Conservation (phyloP, 1,284 basidiomycete genomes). For the Tausonia pullulans region DNA sequence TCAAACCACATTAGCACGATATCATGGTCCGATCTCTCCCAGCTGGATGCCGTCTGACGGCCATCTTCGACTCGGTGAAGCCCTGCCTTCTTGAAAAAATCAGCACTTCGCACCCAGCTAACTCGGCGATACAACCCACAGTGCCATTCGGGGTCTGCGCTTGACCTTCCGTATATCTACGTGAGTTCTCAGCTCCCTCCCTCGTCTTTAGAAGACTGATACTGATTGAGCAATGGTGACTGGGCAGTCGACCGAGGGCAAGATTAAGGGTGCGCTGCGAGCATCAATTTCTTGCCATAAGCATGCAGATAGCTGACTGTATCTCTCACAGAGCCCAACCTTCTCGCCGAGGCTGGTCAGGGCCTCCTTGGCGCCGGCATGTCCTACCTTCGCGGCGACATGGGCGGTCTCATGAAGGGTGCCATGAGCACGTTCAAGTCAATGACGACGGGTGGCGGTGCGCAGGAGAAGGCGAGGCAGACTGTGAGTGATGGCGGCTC, state of each 20-base stretch:
- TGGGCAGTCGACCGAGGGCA: slow-evolving; percentile 63
- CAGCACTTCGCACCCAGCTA: background rate
- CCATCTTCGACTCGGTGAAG: slow-evolving; percentile 56
- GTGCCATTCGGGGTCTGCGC: slow-evolving; percentile 38
- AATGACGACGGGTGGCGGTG: slow-evolving; percentile 42
- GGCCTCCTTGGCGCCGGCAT: slow-evolving; percentile 54
- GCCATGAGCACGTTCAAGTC: slow-evolving; percentile 36
- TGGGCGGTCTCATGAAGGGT: slow-evolving; percentile 52
- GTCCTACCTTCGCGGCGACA: slow-evolving; percentile 64
- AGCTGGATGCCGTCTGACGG: slow-evolving; percentile 71
- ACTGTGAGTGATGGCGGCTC: slow-evolving; percentile 34
- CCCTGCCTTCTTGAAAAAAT: background rate
- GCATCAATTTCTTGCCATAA: too few species aligned
- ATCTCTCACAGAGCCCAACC: slow-evolving; percentile 53
- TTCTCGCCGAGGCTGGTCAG: slow-evolving; percentile 63
- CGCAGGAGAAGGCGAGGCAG: slow-evolving; percentile 49
- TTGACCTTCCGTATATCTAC: slow-evolving; percentile 48
- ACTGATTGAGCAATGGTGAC: too few species aligned
- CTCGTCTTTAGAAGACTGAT: too few species aligned
- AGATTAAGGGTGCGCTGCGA: slow-evolving; percentile 47
- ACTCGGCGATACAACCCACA: background rate
- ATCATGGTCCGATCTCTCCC: slow-evolving; percentile 64
- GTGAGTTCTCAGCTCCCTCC: too few species aligned
- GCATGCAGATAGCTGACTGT: too few species aligned
- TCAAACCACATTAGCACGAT: slow-evolving; percentile 22